These are phyloP conservation scores for Selaginella moellendorffii DNA, from an alignment of 75 land plant species.

Conservation along the genomic window DNA sequence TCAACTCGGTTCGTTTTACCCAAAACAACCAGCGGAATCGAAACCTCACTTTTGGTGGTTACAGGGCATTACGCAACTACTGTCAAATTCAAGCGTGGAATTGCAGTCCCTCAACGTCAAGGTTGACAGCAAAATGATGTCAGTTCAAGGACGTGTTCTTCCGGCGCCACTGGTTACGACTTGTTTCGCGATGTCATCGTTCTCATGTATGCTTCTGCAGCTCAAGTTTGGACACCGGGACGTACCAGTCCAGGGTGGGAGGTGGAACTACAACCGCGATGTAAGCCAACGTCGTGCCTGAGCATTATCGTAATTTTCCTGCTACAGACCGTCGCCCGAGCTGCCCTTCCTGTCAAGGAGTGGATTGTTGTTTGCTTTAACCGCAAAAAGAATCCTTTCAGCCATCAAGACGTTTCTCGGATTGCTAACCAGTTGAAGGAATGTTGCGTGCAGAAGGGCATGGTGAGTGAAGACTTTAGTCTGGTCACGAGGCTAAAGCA, in stretches of 20 bases:
- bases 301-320: too few relatives aligned
- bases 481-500: too few relatives aligned
- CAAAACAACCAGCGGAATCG: not conserved
- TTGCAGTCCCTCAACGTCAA: not conserved
- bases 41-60: not conserved
- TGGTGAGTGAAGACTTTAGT: constrained; percentile 27
- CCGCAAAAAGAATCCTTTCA: constrained; percentile 15
- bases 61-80: not conserved
- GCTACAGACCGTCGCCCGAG: constrained; percentile 37
- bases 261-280: constrained; percentile 83
- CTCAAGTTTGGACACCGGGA: constrained; percentile 17
- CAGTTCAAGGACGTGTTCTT: not conserved
- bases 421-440: constrained; percentile 22
- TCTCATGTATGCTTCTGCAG: constrained; percentile 9
- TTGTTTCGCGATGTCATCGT: not conserved
- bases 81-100: not conserved
- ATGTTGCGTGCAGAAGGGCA: constrained; percentile 24
- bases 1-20: constrained; percentile 51
- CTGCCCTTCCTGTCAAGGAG: constrained; percentile 21
- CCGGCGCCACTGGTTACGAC: not conserved
- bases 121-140: not conserved
- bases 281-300: too few relatives aligned
- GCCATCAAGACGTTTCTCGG: too few relatives aligned
- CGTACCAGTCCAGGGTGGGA: constrained; percentile 29
- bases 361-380: constrained; percentile 74